Conservation (phyloP, 139 green algal genomes). For the Picochlorum sp. region DNA sequence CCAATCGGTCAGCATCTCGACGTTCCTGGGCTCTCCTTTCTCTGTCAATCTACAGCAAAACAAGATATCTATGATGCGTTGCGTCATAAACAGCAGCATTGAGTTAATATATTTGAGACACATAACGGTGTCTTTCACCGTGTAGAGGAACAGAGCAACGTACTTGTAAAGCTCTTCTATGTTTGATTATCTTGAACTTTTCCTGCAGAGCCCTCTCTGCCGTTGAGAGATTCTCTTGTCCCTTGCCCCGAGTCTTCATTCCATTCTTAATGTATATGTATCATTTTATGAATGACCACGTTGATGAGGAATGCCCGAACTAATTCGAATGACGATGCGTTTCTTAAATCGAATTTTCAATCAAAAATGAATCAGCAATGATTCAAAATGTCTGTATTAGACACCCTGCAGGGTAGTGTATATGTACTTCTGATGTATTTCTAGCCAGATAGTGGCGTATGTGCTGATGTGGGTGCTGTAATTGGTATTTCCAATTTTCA, state of each 20-base stretch:
- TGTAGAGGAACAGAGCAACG: neutral
- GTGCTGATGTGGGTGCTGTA: neutral
- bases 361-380: too few relatives aligned
- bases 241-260: neutral
- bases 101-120: too few relatives aligned
- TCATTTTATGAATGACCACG: neutral
- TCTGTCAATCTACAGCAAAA: too few relatives aligned
- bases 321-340: neutral
- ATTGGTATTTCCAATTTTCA: neutral
- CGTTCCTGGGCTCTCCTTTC: too few relatives aligned
- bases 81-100: too few relatives aligned
- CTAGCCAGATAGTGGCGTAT: neutral
- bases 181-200: conserved; percentile 3
- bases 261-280: neutral
- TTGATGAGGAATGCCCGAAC: too few relatives aligned
- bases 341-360: neutral
- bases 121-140: too few relatives aligned
- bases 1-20: too few relatives aligned
- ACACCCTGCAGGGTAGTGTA: too few relatives aligned
- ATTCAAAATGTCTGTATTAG: too few relatives aligned
- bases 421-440: neutral
- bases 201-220: neutral
- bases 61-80: too few relatives aligned
- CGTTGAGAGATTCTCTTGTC: neutral
- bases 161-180: neutral